These are phyloP conservation scores for Penicillium pulvis DNA, from an alignment of 495 filamentous ascomycete species.

Conservation along the genomic window DNA sequence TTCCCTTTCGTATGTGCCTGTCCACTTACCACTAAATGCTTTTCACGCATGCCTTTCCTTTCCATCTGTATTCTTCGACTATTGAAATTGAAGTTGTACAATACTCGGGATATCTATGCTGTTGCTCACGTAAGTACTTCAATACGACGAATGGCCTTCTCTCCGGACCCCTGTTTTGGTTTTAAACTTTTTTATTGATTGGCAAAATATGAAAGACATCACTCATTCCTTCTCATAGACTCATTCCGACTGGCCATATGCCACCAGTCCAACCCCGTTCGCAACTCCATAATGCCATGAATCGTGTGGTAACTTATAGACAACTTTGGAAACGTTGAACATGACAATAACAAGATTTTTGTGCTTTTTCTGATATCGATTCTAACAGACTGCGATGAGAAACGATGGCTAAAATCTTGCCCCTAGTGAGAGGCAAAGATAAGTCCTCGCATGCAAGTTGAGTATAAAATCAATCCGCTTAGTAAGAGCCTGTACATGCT, in stretches of 20 bases:
- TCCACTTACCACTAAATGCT: too few species aligned
- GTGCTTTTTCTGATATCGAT: neutral
- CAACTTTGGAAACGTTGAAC: neutral
- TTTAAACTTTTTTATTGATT: constrained; percentile 5
- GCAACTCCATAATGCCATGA: constrained; percentile 11
- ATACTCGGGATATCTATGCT: too few species aligned
- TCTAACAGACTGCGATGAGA: neutral
- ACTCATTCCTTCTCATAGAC: constrained; percentile 25
- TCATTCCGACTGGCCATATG: constrained; percentile 8
- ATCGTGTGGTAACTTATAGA: constrained; percentile 10
- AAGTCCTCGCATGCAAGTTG: neutral
- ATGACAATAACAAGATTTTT: neutral
- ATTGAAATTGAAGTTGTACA: neutral
- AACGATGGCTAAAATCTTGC: neutral
- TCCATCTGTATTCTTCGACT: neutral
- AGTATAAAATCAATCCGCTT: constrained; percentile 10
- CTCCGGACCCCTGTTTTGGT: neutral
- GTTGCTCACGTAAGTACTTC: too few species aligned
- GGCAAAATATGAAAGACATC: constrained; percentile 22
- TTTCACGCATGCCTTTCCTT: too few species aligned
- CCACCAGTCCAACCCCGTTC: constrained; percentile 2
- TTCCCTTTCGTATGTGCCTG: too few species aligned
- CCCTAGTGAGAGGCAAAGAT: neutral
- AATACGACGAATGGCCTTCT: too few species aligned
- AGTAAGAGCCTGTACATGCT: constrained; percentile 24